Percentiles rank a stretch among this genome's conserved stretches.
These are phyloP conservation scores for Penicillium thymicola DNA, from an alignment of 2,329 filamentous ascomycete genomes.

Conservation along the genomic window DNA sequence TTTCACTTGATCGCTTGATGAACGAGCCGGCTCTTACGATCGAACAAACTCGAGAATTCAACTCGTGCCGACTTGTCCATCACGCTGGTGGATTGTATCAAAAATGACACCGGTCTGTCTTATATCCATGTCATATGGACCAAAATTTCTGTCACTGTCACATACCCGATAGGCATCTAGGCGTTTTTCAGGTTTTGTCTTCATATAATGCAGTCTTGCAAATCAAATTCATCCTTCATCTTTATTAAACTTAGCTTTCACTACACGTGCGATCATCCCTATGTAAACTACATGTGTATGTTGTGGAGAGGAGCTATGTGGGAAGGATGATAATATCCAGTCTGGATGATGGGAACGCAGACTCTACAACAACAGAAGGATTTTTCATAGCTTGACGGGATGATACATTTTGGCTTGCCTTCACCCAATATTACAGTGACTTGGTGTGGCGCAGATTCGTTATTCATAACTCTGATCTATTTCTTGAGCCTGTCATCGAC, in stretches of 20 bases:
- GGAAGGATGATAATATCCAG: background rate
- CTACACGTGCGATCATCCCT: background rate
- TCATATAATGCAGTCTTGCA: conserved; percentile 4
- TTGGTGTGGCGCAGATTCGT: background rate
- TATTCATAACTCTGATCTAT: conserved; percentile 11
- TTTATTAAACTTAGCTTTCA: background rate
- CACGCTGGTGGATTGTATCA: background rate
- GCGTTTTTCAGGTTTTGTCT: conserved; percentile 6
- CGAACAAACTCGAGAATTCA: background rate
- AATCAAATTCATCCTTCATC: conserved; percentile 8
- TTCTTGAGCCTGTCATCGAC: conserved; percentile 66
- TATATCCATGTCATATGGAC: conserved; percentile 6
- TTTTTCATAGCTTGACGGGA: background rate
- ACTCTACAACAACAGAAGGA: background rate
- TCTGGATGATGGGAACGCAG: background rate
- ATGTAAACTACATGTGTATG: background rate
- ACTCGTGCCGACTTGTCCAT: background rate
- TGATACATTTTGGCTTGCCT: background rate
- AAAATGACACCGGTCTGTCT: background rate
- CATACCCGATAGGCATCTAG: conserved; percentile 12
- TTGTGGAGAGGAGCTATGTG: no score
- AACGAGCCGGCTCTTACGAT: background rate
- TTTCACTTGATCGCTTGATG: background rate
- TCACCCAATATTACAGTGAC: background rate
- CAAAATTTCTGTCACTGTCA: conserved; percentile 14